Evolutionary conservation across 129 eudicot species (phyloP).

Genomic region (Tagetes patula): DNA sequence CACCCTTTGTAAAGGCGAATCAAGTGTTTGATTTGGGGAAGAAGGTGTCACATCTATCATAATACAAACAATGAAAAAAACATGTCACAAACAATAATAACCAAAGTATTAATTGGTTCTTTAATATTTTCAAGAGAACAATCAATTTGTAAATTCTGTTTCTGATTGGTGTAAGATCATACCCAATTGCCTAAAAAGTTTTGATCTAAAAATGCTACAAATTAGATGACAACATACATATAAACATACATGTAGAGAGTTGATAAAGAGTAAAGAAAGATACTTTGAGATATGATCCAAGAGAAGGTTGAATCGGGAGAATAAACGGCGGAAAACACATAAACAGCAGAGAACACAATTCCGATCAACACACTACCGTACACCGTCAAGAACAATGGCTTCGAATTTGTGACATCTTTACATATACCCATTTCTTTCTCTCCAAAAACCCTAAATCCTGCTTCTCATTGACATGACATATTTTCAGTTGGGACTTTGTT

Average conservation of each 20-base stretch:
- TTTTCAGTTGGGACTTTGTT: not conserved
- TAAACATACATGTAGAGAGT: not conserved
- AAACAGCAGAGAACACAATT: constrained; percentile 64
- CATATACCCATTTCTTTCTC: constrained; percentile 56
- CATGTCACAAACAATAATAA: not conserved
- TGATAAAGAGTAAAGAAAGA: not conserved
- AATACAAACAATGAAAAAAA: not conserved
- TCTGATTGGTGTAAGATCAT: not conserved
- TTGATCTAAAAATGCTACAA: constrained; percentile 14
- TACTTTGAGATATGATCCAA: constrained; percentile 45
- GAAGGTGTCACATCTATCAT: constrained; percentile 44
- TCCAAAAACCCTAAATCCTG: constrained; percentile 25
- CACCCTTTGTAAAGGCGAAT: constrained; percentile 36
- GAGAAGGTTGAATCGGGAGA: constrained; percentile 46
- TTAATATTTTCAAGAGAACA: not conserved
- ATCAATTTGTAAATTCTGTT: not conserved
- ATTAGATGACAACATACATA: not conserved
- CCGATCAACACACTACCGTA: constrained; percentile 78
- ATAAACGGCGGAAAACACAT: constrained; percentile 84
- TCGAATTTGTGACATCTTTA: constrained; percentile 61
- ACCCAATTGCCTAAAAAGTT: constrained; percentile 10
- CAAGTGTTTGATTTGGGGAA: constrained; percentile 39
- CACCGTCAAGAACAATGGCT: constrained; percentile 85
- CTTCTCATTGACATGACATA: constrained; percentile 24
- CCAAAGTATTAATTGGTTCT: not conserved